Conservation (phyloP, 2,329 filamentous ascomycete species). For the Fusarium sp. region DNA sequence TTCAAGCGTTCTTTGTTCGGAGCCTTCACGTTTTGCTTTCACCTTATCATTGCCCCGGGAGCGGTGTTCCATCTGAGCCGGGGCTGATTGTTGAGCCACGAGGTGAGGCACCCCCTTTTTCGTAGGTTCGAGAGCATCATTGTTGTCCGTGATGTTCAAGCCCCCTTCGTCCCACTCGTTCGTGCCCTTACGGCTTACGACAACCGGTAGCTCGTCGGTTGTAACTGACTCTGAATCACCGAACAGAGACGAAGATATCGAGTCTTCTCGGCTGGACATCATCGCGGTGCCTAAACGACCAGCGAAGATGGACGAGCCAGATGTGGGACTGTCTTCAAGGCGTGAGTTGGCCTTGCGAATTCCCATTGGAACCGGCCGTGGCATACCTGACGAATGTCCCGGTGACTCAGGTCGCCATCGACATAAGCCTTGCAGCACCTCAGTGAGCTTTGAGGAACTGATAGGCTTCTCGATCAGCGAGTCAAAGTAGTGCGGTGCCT, state of each 20-base stretch:
- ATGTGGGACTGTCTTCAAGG: slow-evolving; percentile 85
- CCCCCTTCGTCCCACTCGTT: slow-evolving; percentile 85
- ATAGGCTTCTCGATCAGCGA: slow-evolving; percentile 96
- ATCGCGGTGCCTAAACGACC: slow-evolving; percentile 80
- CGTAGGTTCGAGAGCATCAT: slow-evolving; percentile 50
- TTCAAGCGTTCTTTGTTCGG: slow-evolving; percentile 79
- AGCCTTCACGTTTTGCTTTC: slow-evolving; percentile 77
- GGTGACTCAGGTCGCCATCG: slow-evolving; percentile 87
- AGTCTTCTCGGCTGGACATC: slow-evolving; percentile 86
- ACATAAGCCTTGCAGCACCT: slow-evolving; percentile 87
- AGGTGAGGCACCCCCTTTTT: slow-evolving; percentile 64
- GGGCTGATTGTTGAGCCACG: slow-evolving; percentile 72
- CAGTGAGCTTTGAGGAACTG: slow-evolving; percentile 88
- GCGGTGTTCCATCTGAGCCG: slow-evolving; percentile 67
- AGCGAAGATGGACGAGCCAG: slow-evolving; percentile 78
- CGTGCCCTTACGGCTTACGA: slow-evolving; percentile 77
- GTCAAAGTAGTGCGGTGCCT: slow-evolving; percentile 95
- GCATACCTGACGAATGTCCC: slow-evolving; percentile 59
- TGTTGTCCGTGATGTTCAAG: slow-evolving; percentile 76
- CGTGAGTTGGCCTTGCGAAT: slow-evolving; percentile 73
- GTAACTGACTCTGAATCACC: slow-evolving; percentile 85
- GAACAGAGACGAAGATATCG: slow-evolving; percentile 87
- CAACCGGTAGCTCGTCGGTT: slow-evolving; percentile 81
- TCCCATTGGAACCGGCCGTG: slow-evolving; percentile 71
- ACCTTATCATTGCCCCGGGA: slow-evolving; percentile 78